Evolutionary conservation across 2,329 filamentous ascomycete species (phyloP).

Genomic region (Aspergillus eucalypticola): DNA sequence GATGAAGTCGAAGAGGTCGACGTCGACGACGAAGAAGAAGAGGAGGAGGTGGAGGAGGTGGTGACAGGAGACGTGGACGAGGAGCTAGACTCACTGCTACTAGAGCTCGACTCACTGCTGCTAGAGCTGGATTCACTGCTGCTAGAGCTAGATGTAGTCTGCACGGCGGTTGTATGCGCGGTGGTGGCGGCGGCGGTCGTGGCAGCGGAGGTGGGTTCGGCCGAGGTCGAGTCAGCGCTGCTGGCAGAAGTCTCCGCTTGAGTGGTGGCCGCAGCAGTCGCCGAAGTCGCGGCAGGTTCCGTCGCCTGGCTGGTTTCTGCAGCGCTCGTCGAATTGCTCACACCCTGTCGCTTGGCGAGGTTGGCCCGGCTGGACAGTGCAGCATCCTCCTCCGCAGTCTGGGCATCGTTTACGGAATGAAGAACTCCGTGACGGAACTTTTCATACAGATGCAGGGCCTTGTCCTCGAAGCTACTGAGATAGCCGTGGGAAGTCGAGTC

Average conservation of each 20-base stretch:
- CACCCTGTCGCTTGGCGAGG: constrained; percentile 61
- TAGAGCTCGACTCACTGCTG: constrained; percentile 11
- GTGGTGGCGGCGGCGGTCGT: constrained; percentile 22
- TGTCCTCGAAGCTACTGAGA: constrained; percentile 60
- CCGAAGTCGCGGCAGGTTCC: constrained; percentile 8
- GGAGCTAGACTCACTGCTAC: constrained; percentile 12
- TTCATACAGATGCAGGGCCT: constrained; percentile 64
- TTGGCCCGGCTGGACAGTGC: constrained; percentile 63
- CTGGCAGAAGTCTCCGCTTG: constrained; percentile 8
- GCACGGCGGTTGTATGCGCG: constrained; percentile 16
- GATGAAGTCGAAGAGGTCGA: not conserved
- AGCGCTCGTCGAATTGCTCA: constrained; percentile 12
- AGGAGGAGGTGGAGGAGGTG: not conserved
- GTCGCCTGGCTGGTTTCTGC: constrained; percentile 12
- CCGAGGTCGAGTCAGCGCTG: constrained; percentile 4
- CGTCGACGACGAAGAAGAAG: not conserved
- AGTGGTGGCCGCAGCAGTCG: constrained; percentile 15
- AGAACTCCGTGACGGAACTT: constrained; percentile 70
- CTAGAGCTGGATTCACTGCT: constrained; percentile 9
- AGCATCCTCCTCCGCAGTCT: constrained; percentile 62
- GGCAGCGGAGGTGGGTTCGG: constrained; percentile 13
- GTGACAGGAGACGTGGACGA: constrained; percentile 3
- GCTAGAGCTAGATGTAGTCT: constrained; percentile 10
- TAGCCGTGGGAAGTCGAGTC: constrained; percentile 52
- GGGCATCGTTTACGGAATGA: constrained; percentile 62